Evolutionary conservation across 192 early-diverging fungal species (phyloP).

Genomic region (Chytriomyces sp.): DNA sequence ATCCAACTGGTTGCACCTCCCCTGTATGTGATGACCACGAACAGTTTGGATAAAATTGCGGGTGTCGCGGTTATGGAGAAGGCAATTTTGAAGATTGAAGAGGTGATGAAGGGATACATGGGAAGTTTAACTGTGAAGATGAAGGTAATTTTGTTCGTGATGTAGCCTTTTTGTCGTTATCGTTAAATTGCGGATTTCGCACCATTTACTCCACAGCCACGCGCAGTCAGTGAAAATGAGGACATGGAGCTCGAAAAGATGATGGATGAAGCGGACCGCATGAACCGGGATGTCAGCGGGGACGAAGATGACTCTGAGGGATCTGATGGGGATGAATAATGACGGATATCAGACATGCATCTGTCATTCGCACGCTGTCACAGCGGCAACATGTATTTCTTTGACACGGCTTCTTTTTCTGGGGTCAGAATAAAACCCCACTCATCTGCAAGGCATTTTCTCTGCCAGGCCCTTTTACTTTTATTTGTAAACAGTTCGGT

Average conservation of each 20-base stretch:
- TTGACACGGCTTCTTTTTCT: no score
- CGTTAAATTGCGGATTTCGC: no score
- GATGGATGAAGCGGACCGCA: slow-evolving; percentile 86
- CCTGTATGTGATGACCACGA: slow-evolving; percentile 89
- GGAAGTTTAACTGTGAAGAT: slow-evolving; percentile 85
- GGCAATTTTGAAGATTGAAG: slow-evolving; percentile 79
- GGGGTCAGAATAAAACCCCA: no score
- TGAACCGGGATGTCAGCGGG: slow-evolving; percentile 90
- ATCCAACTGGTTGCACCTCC: slow-evolving; percentile 93
- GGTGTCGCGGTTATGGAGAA: slow-evolving; percentile 90
- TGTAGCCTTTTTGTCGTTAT: slow-evolving; percentile 10
- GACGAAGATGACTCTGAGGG: slow-evolving; percentile 84
- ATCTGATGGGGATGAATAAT: slow-evolving; percentile 32
- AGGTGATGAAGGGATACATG: slow-evolving; percentile 71
- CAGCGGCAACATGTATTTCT: not conserved
- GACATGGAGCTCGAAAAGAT: slow-evolving; percentile 90
- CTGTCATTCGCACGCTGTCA: no score
- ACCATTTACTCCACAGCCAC: slow-evolving; percentile 57
- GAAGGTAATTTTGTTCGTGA: slow-evolving; percentile 55
- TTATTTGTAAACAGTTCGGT: no score
- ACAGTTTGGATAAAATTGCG: slow-evolving; percentile 79
- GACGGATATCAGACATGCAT: no score
- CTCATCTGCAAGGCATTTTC: no score
- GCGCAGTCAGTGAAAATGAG: slow-evolving; percentile 88
- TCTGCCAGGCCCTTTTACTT: no score